A percentile compares a stretch with the other conserved stretches of the same genome.
Conservation (phyloP, 2,329 filamentous ascomycete species). For the Aspergillus transmontanensis region DNA sequence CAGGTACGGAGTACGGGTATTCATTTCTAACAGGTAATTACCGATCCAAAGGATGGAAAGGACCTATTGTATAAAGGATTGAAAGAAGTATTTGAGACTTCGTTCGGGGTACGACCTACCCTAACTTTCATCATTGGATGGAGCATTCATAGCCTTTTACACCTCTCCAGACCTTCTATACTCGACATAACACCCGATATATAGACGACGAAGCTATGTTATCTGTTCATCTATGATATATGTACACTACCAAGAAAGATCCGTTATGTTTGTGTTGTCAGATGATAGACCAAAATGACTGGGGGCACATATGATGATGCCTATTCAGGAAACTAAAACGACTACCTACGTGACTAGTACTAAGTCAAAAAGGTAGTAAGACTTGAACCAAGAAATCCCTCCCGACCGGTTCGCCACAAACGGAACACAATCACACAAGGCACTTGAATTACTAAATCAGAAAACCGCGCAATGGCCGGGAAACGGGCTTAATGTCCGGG, state of each 20-base stretch:
- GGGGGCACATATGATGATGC: slow-evolving; percentile 1
- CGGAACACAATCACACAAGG: slow-evolving; percentile 11
- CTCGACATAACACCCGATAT: background rate
- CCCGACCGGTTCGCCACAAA: slow-evolving; percentile 25
- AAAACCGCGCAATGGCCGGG: background rate
- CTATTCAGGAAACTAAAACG: slow-evolving; percentile 7
- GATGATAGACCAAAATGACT: background rate
- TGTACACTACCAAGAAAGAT: background rate
- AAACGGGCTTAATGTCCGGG: background rate
- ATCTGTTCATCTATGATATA: background rate
- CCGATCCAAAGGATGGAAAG: background rate
- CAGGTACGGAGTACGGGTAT: slow-evolving; percentile 2
- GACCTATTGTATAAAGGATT: background rate
- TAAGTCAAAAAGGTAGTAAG: background rate
- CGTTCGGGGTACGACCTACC: background rate
- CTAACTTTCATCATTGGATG: background rate
- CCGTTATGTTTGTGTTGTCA: background rate
- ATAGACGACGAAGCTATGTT: background rate
- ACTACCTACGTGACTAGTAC: background rate
- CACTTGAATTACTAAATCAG: background rate
- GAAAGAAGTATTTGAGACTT: background rate
- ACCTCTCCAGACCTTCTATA: background rate
- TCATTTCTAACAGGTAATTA: background rate
- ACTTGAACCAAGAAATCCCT: slow-evolving; percentile 18
- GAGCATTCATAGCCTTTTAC: background rate